These are phyloP conservation scores for Penicillium verrucosum DNA, from an alignment of 2,329 filamentous ascomycete species.

Conservation along the genomic window DNA sequence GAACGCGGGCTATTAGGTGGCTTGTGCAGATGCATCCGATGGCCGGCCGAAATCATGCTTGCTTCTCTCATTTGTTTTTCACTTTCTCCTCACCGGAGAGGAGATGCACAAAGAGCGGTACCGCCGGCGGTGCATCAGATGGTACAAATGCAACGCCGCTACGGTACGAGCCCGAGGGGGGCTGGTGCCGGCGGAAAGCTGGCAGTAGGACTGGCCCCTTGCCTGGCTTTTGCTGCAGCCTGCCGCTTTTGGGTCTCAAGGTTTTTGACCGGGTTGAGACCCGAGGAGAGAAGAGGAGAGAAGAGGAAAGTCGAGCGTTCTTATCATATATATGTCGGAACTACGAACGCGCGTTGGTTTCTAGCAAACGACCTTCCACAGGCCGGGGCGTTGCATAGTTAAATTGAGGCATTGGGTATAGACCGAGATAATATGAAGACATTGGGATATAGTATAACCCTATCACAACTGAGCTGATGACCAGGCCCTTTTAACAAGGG, in stretches of 20 bases:
- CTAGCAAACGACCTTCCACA: background rate
- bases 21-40: background rate
- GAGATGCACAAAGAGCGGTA: no score
- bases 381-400: background rate
- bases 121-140: background rate
- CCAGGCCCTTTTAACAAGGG: background rate
- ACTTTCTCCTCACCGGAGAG: background rate
- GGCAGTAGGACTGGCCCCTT: background rate
- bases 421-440: background rate
- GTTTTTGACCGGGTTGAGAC: background rate
- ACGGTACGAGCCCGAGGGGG: no score
- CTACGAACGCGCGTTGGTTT: no score
- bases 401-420: background rate
- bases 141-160: background rate
- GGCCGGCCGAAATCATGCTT: background rate
- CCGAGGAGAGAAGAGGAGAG: background rate
- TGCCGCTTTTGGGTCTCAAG: background rate
- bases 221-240: background rate
- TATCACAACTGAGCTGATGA: background rate
- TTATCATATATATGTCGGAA: no score
- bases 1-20: background rate
- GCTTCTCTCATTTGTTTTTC: background rate
- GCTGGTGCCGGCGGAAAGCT: background rate
- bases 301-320: background rate
- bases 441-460: background rate